Conservation (phyloP, 2,329 filamentous ascomycete species). For the Chalara sp. region DNA sequence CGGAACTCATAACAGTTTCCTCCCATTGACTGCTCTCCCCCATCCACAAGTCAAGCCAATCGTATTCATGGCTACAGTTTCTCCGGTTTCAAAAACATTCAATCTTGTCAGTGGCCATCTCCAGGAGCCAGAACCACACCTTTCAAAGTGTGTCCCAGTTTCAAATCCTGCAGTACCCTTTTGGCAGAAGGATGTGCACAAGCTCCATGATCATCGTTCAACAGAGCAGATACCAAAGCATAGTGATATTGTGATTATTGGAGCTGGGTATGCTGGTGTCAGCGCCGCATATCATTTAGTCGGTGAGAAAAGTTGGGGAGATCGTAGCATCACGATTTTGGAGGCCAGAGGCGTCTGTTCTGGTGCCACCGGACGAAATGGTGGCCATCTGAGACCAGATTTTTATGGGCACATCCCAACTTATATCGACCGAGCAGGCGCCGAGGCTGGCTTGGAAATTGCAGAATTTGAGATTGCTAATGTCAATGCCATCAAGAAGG, state of each 20-base stretch:
- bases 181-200: neutral
- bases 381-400: slow-evolving; percentile 26
- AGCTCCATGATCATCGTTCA: neutral
- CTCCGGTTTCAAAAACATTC: neutral
- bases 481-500: slow-evolving; percentile 28
- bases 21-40: neutral
- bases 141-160: neutral
- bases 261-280: slow-evolving; percentile 15
- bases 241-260: slow-evolving; percentile 17
- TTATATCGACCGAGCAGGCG: slow-evolving; percentile 22
- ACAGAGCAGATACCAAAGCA: neutral
- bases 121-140: neutral
- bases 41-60: neutral
- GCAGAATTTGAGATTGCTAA: slow-evolving; percentile 32
- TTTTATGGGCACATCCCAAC: slow-evolving; percentile 27
- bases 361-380: slow-evolving; percentile 33
- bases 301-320: slow-evolving; percentile 13
- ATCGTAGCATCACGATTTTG: slow-evolving; percentile 29
- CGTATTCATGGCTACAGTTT: neutral
- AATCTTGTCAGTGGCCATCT: neutral
- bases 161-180: neutral
- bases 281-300: slow-evolving; percentile 23
- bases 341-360: slow-evolving; percentile 35
- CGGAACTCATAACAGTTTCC: neutral
- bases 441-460: slow-evolving; percentile 29